Evolutionary conservation across 805 yeast genomes (phyloP).

Genomic region (Ogataea thermomethanolica): DNA sequence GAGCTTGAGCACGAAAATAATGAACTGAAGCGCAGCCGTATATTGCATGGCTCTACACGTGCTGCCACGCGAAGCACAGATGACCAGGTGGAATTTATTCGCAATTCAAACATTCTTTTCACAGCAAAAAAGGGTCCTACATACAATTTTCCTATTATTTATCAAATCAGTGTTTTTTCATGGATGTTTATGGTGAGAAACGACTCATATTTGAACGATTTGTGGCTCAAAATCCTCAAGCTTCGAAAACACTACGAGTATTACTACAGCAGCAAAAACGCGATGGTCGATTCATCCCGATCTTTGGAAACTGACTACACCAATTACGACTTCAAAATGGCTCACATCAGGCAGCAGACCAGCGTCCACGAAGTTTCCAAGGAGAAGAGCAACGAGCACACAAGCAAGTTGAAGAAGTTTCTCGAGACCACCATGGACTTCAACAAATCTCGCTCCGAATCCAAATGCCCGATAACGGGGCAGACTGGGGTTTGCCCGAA

Average conservation of each 20-base stretch:
- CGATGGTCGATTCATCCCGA: conserved; percentile 30
- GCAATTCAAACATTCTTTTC: conserved; percentile 34
- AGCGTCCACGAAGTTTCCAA: conserved; percentile 17
- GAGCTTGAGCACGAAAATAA: conserved; percentile 28
- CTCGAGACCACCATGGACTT: conserved; percentile 27
- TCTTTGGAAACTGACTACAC: conserved; percentile 31
- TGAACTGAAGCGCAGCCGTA: conserved; percentile 19
- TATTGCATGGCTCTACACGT: conserved; percentile 3
- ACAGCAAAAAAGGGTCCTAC: conserved; percentile 35
- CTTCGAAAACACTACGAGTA: conserved; percentile 37
- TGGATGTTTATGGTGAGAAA: conserved; percentile 60
- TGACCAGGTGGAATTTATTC: conserved; percentile 33
- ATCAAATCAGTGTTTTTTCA: conserved; percentile 47
- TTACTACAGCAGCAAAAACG: conserved; percentile 31
- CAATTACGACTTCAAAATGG: conserved; percentile 30
- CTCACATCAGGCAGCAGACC: conserved; percentile 20
- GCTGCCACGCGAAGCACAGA: conserved; percentile 17
- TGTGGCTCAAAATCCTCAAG: conserved; percentile 43
- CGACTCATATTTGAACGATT: conserved; percentile 51
- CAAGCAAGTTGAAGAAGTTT: conserved; percentile 32
- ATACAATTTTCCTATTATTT: conserved; percentile 35
- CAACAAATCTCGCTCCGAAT: conserved; percentile 7
- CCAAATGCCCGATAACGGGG: conserved; percentile 27
- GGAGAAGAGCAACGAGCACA: conserved; percentile 30
- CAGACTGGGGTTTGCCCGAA: conserved; percentile 25